phyloP scores from a whole-genome alignment of 2,329 filamentous ascomycete genomes.

The Sordariomycetes sp. region DNA sequence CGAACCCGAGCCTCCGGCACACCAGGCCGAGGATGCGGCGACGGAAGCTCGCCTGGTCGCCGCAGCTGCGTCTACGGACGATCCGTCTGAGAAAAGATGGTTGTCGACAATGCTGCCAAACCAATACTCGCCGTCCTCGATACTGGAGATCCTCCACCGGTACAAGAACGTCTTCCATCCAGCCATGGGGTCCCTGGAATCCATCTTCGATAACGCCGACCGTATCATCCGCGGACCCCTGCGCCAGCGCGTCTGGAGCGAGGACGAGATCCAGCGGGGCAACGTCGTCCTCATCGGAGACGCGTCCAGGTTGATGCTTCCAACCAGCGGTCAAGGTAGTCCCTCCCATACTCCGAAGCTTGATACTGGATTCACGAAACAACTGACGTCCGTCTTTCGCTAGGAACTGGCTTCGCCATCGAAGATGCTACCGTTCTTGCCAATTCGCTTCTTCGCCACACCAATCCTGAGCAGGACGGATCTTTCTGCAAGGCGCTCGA shows the following conservation, averaged over 20 bases:
- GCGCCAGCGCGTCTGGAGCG: constrained; percentile 13
- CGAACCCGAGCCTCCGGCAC: constrained; percentile 7
- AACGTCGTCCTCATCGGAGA: constrained; percentile 13
- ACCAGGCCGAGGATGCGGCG: not conserved
- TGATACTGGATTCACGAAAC: not conserved
- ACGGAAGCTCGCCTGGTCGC: not conserved
- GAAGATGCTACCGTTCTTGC: constrained; percentile 15
- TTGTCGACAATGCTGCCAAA: constrained; percentile 1
- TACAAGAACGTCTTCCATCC: constrained; percentile 9
- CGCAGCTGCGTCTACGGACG: not conserved
- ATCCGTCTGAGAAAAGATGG: not conserved
- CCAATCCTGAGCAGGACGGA: not conserved
- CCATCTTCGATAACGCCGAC: constrained; percentile 11
- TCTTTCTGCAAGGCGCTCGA: constrained; percentile 8
- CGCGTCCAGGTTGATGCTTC: constrained; percentile 13
- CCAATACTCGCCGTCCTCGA: constrained; percentile 5
- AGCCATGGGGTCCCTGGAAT: constrained; percentile 10
- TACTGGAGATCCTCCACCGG: constrained; percentile 1
- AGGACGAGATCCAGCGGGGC: constrained; percentile 12
- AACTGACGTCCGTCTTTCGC: not conserved
- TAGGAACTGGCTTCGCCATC: constrained; percentile 13
- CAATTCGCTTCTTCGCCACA: constrained; percentile 8
- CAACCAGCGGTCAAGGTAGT: constrained; percentile 13
- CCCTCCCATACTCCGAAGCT: not conserved
- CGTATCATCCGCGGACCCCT: constrained; percentile 14